A percentile compares a stretch with the other conserved stretches of the same genome.
phyloP scores from a whole-genome alignment of 768 basidiomycete genomes.

The Lactarius quietus region DNA sequence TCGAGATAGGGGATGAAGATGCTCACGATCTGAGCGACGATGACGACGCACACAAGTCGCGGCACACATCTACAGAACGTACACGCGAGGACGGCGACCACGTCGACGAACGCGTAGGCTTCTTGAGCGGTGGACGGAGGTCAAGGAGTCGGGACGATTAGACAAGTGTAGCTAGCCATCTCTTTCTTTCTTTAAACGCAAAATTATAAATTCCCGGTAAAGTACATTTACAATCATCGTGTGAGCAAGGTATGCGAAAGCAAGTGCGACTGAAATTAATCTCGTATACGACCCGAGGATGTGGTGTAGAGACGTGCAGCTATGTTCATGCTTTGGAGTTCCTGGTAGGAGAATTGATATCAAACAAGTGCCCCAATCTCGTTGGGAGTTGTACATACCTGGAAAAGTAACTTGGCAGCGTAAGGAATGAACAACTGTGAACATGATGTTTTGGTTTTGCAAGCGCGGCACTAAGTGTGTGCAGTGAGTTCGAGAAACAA shows the following conservation, averaged over 20 bases:
- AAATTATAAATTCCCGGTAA: slow-evolving; percentile 28
- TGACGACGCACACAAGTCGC: slow-evolving; percentile 37
- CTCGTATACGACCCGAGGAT: slow-evolving; percentile 82
- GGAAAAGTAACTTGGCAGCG: slow-evolving; percentile 94
- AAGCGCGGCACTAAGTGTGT: slow-evolving; percentile 68
- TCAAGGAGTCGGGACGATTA: slow-evolving; percentile 19
- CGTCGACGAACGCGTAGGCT: slow-evolving; percentile 61
- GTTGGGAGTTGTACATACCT: slow-evolving; percentile 46
- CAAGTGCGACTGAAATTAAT: slow-evolving; percentile 33
- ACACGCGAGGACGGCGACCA: slow-evolving; percentile 46
- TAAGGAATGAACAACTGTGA: slow-evolving; percentile 93
- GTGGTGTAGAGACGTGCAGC: slow-evolving; percentile 84
- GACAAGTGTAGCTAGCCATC: not conserved
- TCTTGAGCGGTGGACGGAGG: slow-evolving; percentile 43
- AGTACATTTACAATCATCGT: slow-evolving; percentile 34
- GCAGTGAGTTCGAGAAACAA: not conserved
- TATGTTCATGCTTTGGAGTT: slow-evolving; percentile 95
- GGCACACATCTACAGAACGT: slow-evolving; percentile 53
- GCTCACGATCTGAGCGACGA: slow-evolving; percentile 54
- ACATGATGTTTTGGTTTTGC: slow-evolving; percentile 94
- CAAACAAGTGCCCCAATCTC: slow-evolving; percentile 1
- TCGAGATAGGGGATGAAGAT: slow-evolving; percentile 88
- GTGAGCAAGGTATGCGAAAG: slow-evolving; percentile 19
- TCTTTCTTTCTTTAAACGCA: not conserved
- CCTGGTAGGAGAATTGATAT: slow-evolving; percentile 41